A percentile compares a stretch with the other conserved stretches of the same genome.
Evolutionary conservation across 495 filamentous ascomycete species (phyloP).

Genomic region (Penicillium coprophilum): DNA sequence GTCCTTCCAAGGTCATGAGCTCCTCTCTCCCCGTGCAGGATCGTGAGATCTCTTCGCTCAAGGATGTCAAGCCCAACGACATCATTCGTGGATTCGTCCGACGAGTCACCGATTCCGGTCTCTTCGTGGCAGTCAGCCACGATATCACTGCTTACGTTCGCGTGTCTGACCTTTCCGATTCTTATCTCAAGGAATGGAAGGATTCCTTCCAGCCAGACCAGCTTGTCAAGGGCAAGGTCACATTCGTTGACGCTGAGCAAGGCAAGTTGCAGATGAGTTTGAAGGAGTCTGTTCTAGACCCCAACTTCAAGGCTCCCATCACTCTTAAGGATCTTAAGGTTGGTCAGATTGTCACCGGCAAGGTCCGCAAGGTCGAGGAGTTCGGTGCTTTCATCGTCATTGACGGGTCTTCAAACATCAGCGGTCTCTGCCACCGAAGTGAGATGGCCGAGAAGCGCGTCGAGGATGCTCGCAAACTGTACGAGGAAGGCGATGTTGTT

Average conservation of each 20-base stretch:
- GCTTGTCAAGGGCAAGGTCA: slow-evolving; percentile 83
- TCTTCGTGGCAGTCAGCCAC: slow-evolving; percentile 78
- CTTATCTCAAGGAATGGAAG: slow-evolving; percentile 94
- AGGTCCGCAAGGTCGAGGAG: slow-evolving; percentile 87
- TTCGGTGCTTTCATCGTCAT: slow-evolving; percentile 93
- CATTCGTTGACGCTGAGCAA: slow-evolving; percentile 59
- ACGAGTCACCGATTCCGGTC: slow-evolving; percentile 77
- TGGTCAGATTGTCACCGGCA: slow-evolving; percentile 82
- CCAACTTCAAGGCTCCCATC: slow-evolving; percentile 68
- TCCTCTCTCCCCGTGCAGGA: slow-evolving; percentile 83
- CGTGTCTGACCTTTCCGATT: slow-evolving; percentile 85
- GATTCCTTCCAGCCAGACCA: slow-evolving; percentile 80
- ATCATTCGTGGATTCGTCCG: slow-evolving; percentile 86
- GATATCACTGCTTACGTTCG: slow-evolving; percentile 78
- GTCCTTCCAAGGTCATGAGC: slow-evolving; percentile 84
- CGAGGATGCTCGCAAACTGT: slow-evolving; percentile 76
- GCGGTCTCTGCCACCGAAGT: slow-evolving; percentile 86
- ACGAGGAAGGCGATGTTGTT: slow-evolving; percentile 82
- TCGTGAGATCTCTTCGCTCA: slow-evolving; percentile 65
- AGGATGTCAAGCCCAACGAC: slow-evolving; percentile 74
- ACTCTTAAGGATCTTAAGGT: slow-evolving; percentile 69
- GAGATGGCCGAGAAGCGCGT: slow-evolving; percentile 83
- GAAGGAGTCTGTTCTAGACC: slow-evolving; percentile 79
- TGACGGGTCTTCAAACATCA: slow-evolving; percentile 79
- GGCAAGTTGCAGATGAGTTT: slow-evolving; percentile 80